These are phyloP conservation scores for Alternaria longipes DNA, from an alignment of 2,329 filamentous ascomycete species.

Conservation along the genomic window DNA sequence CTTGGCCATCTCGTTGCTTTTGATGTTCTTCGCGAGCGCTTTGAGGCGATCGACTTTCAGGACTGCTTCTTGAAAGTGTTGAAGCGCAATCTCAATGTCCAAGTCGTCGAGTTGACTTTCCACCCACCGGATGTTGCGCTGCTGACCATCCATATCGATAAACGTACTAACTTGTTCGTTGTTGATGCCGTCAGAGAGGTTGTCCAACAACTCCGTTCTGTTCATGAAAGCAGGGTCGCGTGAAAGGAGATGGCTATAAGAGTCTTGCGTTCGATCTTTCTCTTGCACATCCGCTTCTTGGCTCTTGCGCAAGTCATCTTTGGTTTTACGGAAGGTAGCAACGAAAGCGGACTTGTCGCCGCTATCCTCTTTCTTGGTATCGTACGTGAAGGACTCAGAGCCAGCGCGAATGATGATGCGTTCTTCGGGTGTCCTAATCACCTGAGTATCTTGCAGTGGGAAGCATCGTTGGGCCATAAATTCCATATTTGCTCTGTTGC, in stretches of 20 bases:
- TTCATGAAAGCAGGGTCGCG: slow-evolving; percentile 79
- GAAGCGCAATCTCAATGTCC: slow-evolving; percentile 93
- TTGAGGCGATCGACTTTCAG: slow-evolving; percentile 85
- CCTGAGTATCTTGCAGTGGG: slow-evolving; percentile 90
- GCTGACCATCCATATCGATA: slow-evolving; percentile 95
- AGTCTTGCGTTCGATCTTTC: slow-evolving; percentile 83
- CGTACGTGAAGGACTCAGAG: slow-evolving; percentile 92
- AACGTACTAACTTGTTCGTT: slow-evolving; percentile 78
- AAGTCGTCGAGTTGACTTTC: slow-evolving; percentile 95
- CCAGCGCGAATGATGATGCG: slow-evolving; percentile 87
- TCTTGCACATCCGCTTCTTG: slow-evolving; percentile 87
- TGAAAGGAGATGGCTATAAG: slow-evolving; percentile 84
- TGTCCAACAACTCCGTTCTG: slow-evolving; percentile 82
- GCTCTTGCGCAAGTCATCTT: slow-evolving; percentile 88
- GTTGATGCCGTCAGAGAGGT: slow-evolving; percentile 70
- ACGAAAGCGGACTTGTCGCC: slow-evolving; percentile 82
- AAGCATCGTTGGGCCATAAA: slow-evolving; percentile 94
- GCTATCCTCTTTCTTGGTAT: slow-evolving; percentile 82
- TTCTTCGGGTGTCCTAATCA: slow-evolving; percentile 76
- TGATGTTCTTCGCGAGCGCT: slow-evolving; percentile 78
- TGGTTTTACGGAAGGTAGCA: slow-evolving; percentile 88
- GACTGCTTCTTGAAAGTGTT: slow-evolving; percentile 87
- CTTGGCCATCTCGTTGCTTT: slow-evolving; percentile 86
- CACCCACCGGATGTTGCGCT: slow-evolving; percentile 95
- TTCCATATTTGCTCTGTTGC: slow-evolving; percentile 62